phyloP scores from a whole-genome alignment of 441 rosid genomes.

The Heliophila coronopifolia region DNA sequence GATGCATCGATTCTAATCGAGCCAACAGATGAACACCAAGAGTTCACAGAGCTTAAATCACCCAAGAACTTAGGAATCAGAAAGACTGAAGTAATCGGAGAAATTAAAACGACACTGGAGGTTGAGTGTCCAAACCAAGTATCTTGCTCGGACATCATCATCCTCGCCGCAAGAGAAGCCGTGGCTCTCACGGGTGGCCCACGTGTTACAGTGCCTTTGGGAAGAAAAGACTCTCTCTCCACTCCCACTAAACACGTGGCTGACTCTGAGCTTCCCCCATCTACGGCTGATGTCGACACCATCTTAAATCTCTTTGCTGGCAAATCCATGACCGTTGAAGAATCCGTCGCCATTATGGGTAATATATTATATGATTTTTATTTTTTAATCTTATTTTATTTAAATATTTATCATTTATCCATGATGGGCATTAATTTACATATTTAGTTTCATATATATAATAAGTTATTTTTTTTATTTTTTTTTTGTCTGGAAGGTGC shows the following conservation, averaged over 20 bases:
- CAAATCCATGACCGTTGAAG: conserved; percentile 36
- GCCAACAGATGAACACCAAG: conserved; percentile 17
- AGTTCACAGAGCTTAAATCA: conserved; percentile 32
- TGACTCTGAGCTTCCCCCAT: conserved; percentile 35
- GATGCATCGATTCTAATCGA: conserved; percentile 44
- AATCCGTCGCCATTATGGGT: conserved; percentile 49
- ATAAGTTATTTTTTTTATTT: not conserved
- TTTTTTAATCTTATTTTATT: not conserved
- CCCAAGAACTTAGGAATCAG: conserved; percentile 40
- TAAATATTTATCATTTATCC: no score
- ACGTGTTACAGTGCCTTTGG: conserved; percentile 35
- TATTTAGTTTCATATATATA: not conserved
- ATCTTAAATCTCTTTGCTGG: conserved; percentile 29
- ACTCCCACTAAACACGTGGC: conserved; percentile 29
- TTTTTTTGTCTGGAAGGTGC: conserved; percentile 23
- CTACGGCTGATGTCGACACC: conserved; percentile 34
- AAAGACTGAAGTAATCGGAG: conserved; percentile 35
- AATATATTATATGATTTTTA: not conserved
- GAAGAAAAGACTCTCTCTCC: conserved; percentile 33
- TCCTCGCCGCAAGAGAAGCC: conserved; percentile 41
- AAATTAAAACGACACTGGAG: conserved; percentile 35
- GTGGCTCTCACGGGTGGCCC: conserved; percentile 37
- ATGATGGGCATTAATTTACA: not conserved
- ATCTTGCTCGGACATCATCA: conserved; percentile 41
- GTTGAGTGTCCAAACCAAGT: conserved; percentile 37